Conservation (phyloP, 208 protist genomes). For the Leishmania arabica region DNA sequence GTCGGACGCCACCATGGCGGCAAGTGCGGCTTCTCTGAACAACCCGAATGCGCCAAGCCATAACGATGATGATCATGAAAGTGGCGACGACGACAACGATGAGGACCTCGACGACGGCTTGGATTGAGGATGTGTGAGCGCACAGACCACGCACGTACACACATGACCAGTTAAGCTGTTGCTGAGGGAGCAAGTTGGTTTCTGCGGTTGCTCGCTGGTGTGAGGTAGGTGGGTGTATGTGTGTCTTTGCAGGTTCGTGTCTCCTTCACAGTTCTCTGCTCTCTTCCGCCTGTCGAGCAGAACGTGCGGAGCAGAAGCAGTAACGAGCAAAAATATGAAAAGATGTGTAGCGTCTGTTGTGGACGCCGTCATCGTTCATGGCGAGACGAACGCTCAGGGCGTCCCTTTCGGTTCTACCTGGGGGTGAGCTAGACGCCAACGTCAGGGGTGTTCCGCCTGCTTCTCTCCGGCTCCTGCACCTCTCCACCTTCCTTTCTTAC, state of each 20-base stretch:
- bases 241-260: neutral
- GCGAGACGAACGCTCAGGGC: neutral
- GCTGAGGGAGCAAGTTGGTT: neutral
- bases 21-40: conserved; percentile 4
- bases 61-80: conserved; percentile 5
- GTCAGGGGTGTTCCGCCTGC: neutral
- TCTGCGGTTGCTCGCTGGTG: neutral
- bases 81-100: conserved; percentile 23
- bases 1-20: conserved; percentile 23
- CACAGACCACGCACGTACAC: neutral
- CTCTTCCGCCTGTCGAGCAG: neutral
- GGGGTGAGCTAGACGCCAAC: neutral
- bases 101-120: conserved; percentile 32
- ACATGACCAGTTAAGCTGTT: neutral
- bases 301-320: neutral
- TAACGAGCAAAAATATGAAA: neutral
- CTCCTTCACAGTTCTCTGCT: neutral
- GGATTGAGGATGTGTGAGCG: conserved; percentile 2
- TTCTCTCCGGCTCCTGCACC: neutral
- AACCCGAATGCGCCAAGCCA: conserved; percentile 17
- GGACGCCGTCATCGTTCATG: neutral
- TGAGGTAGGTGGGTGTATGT: neutral
- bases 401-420: neutral
- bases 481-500: neutral
- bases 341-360: too few relatives aligned